A percentile compares a stretch with the other conserved stretches of the same genome.
Conservation (phyloP, 345 rosid species). For the thale cress (Arabidopsis thaliana) region DNA sequence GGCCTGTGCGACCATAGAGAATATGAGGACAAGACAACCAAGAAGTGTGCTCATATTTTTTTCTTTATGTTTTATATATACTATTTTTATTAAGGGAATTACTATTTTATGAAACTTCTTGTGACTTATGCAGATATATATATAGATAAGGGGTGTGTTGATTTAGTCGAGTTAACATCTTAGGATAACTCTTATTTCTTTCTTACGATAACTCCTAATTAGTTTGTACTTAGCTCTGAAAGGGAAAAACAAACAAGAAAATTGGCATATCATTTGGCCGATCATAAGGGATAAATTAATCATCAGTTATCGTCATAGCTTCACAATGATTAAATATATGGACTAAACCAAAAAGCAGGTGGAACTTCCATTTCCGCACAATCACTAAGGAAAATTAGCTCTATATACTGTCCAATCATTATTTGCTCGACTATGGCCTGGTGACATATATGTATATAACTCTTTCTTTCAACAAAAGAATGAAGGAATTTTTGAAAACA, state of each 20-base stretch:
- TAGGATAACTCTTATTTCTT: not conserved
- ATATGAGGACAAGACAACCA: constrained; percentile 40
- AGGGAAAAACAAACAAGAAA: not conserved
- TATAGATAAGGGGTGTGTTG: not conserved
- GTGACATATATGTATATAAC: constrained; percentile 5
- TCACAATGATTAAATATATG: constrained; percentile 21
- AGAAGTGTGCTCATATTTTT: constrained; percentile 29
- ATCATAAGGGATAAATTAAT: not conserved
- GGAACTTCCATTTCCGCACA: not conserved
- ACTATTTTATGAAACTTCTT: constrained; percentile 6
- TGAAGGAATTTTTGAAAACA: not conserved
- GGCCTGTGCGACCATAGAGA: constrained; percentile 49
- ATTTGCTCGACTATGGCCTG: constrained; percentile 18
- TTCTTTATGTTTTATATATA: not conserved
- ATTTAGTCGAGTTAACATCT: not conserved
- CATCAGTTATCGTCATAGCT: not conserved
- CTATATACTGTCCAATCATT: constrained; percentile 13
- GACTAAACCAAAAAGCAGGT: constrained; percentile 18
- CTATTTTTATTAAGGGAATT: constrained; percentile 14
- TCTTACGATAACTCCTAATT: not conserved
- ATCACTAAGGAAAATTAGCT: constrained; percentile 1
- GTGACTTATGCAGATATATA: not conserved
- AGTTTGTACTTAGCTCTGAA: not conserved
- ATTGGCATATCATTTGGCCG: not conserved
- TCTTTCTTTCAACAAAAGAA: not conserved